Evolutionary conservation across 495 filamentous ascomycete species (phyloP).

Genomic region (Xylaria flabelliformis): DNA sequence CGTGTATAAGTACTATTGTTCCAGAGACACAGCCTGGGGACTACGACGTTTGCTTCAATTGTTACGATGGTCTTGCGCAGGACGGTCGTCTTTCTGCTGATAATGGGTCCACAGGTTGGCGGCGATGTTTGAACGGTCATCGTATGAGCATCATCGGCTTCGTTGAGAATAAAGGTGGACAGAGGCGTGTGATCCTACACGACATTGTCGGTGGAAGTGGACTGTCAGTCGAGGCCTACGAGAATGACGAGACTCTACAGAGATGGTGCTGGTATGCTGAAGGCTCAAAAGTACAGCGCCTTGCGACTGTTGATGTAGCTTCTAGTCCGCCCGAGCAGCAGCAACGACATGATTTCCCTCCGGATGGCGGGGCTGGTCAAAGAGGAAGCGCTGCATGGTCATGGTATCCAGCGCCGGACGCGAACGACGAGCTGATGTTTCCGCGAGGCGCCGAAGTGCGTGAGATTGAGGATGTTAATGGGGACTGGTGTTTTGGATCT

Average conservation of each 20-base stretch:
- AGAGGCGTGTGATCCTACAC: constrained; percentile 63
- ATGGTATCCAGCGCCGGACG: constrained; percentile 69
- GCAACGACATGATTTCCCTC: constrained; percentile 61
- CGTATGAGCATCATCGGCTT: constrained; percentile 84
- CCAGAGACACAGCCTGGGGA: constrained; percentile 69
- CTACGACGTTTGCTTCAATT: constrained; percentile 81
- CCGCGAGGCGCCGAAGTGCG: constrained; percentile 80
- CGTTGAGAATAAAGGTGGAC: constrained; percentile 64
- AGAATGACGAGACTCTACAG: constrained; percentile 35
- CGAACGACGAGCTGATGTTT: constrained; percentile 77
- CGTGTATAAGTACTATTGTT: constrained; percentile 44
- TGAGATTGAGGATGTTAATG: constrained; percentile 83
- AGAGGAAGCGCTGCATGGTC: constrained; percentile 69
- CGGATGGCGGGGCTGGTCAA: constrained; percentile 71
- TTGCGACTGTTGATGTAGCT: constrained; percentile 42
- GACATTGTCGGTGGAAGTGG: constrained; percentile 76
- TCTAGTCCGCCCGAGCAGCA: constrained; percentile 34
- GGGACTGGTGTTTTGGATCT: constrained; percentile 81
- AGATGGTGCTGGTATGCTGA: constrained; percentile 41
- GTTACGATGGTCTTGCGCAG: constrained; percentile 70
- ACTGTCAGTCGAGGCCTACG: constrained; percentile 61
- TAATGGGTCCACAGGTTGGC: constrained; percentile 80
- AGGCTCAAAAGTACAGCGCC: constrained; percentile 37
- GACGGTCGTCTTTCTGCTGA: constrained; percentile 68
- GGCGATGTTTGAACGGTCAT: constrained; percentile 78